Conservation (phyloP, 2,329 filamentous ascomycete genomes). For the Sphaerulina populicola region DNA sequence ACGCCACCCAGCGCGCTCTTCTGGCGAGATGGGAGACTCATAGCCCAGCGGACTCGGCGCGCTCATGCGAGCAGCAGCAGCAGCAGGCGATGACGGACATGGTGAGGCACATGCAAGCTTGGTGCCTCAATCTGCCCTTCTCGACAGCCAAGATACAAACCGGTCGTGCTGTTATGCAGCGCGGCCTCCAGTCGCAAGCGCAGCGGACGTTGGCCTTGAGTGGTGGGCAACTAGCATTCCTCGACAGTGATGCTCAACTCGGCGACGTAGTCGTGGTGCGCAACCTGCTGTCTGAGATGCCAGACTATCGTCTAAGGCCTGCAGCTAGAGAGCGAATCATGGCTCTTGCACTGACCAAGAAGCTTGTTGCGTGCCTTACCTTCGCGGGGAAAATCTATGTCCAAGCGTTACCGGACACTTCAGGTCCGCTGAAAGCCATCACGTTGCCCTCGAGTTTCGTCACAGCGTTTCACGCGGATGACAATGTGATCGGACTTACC, state of each 20-base stretch:
- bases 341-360: constrained; percentile 8
- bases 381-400: constrained; percentile 13
- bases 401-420: background rate
- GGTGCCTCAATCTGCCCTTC: constrained; percentile 16
- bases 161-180: background rate
- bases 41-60: constrained; percentile 10
- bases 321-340: constrained; percentile 17
- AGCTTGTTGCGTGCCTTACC: constrained; percentile 13
- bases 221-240: constrained; percentile 15
- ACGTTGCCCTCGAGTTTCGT: background rate
- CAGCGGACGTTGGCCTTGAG: constrained; percentile 8
- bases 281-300: constrained; percentile 8
- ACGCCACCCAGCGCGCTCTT: constrained; percentile 6
- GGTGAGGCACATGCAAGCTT: constrained; percentile 15
- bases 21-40: constrained; percentile 11
- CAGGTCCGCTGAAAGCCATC: background rate
- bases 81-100: background rate
- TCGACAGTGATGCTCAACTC: constrained; percentile 3
- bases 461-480: constrained; percentile 1
- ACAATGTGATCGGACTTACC: background rate
- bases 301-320: background rate
- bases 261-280: constrained; percentile 12
- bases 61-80: background rate
- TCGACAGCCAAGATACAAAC: background rate
- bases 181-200: background rate